Evolutionary conservation across 2,329 filamentous ascomycete genomes (phyloP).

Genomic region (Alternaria arbusti): DNA sequence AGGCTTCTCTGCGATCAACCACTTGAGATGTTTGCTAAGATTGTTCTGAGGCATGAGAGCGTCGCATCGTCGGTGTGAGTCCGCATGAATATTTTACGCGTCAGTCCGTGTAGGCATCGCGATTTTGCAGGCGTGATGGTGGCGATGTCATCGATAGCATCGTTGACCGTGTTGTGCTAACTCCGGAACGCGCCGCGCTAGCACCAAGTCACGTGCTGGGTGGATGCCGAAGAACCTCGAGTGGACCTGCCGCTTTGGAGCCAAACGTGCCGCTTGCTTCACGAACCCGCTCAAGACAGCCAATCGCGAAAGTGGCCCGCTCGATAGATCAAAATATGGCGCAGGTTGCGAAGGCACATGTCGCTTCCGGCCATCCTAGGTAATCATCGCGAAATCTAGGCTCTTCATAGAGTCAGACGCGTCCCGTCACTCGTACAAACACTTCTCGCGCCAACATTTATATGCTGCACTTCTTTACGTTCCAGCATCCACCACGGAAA

Average conservation of each 20-base stretch:
- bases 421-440: not conserved
- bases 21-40: slow-evolving; percentile 55
- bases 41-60: slow-evolving; percentile 58
- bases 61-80: slow-evolving; percentile 32
- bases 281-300: not conserved
- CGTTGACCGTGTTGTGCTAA: slow-evolving; percentile 29
- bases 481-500: not conserved
- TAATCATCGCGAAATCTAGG: not conserved
- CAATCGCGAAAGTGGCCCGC: not conserved
- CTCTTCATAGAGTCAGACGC: not conserved
- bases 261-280: slow-evolving; percentile 1
- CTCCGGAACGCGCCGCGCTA: slow-evolving; percentile 27
- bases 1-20: slow-evolving; percentile 55
- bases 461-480: not conserved
- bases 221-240: not conserved
- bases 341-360: not conserved
- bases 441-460: not conserved
- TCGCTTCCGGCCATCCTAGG: slow-evolving; percentile 1
- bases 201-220: slow-evolving; percentile 37
- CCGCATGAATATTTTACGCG: slow-evolving; percentile 33
- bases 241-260: not conserved
- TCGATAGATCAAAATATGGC: not conserved
- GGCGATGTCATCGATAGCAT: slow-evolving; percentile 24
- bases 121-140: slow-evolving; percentile 21
- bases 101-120: slow-evolving; percentile 18